Base-by-base conservation (phyloP, 2,329 filamentous ascomycete genomes). In the Sclerotinia trifoliorum region DNA sequence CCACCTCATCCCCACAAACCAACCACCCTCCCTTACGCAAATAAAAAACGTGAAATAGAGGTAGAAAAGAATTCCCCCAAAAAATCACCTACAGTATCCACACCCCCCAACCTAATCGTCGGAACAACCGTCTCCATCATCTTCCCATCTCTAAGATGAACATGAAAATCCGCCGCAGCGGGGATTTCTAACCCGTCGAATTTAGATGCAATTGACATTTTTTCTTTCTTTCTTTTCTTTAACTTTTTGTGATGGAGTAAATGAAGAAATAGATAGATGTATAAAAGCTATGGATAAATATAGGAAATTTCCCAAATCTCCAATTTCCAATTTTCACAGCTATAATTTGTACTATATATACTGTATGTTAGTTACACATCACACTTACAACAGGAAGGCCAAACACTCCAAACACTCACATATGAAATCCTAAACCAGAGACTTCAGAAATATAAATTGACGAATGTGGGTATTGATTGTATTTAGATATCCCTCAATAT, bases 21-120 rank as follows among this genome's bases (percentile, higher is more conserved):
- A 42, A 17, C 39, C 4, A 39, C 39, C 39, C 39, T 17, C 39
- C 13, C 39, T 5, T 17, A n/a, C 39, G 2, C 39, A 42, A 42
- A 13, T 5, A 42, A 42, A 42, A 42, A 42, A 42, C 35, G 6
- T 35, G 35, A 35, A 10, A 35, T 10, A 35, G 35, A 17, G 13
- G 3, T 2, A 55, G 13, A 35, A 35, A 35, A 15, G 10, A 5
- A 35, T 8, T 35, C 1, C 32, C 32, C 3, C 2, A 56, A 29
- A 62, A 65, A 61, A 61, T 52, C 29, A 56, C 65, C 26, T 44
- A 71, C 70, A 17, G 86, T 87, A 75, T 90, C 86, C 72, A 90
- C 86, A 63, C 89, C 89, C 71, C 89, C 88, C 70, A 83, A 78
- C 64, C 83, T 82, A 70, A 86, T 83, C n/a, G 79, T 81, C 29